Conservation (phyloP, 2,329 filamentous ascomycete species). For the Hirsutella rhossiliensis region DNA sequence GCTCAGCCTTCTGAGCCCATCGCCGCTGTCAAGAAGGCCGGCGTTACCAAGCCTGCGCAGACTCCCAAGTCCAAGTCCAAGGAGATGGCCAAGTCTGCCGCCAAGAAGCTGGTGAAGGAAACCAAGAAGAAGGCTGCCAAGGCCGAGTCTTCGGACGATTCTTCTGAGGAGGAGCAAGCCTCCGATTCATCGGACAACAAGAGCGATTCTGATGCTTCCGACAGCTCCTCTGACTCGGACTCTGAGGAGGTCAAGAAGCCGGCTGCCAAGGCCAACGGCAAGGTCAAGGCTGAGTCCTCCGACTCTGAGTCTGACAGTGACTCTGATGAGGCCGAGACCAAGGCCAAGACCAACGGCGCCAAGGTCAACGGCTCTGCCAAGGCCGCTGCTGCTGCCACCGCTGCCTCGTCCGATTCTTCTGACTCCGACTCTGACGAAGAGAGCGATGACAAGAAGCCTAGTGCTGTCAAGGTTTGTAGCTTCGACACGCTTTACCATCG, state of each 20-base stretch:
- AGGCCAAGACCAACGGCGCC: constrained; percentile 15
- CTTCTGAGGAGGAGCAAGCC: constrained; percentile 16
- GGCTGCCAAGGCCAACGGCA: constrained; percentile 1
- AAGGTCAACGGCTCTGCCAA: constrained; percentile 8
- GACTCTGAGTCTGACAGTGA: constrained; percentile 21
- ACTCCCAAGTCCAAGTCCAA: constrained; percentile 50
- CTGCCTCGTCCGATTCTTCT: constrained; percentile 15
- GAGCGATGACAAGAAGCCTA: constrained; percentile 21
- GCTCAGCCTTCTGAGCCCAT: constrained; percentile 39
- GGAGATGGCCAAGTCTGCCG: constrained; percentile 50
- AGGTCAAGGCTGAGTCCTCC: constrained; percentile 23
- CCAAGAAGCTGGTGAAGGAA: constrained; percentile 34
- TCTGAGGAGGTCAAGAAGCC: constrained; percentile 5
- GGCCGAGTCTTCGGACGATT: constrained; percentile 25
- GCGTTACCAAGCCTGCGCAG: constrained; percentile 56
- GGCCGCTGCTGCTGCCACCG: constrained; percentile 5
- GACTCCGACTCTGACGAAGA: constrained; percentile 25
- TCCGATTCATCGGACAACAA: constrained; percentile 24
- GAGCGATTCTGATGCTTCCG: constrained; percentile 9
- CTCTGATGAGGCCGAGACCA: constrained; percentile 14
- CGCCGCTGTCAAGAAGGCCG: constrained; percentile 48
- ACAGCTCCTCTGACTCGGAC: constrained; percentile 3
- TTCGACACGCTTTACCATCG: background rate
- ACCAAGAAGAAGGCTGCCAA: constrained; percentile 32
- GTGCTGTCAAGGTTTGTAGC: constrained; percentile 18